Evolutionary conservation across 768 basidiomycete species (phyloP), one percentile per base, ranked within the genome.

Genomic region (Trametes cinnabarina): DNA sequence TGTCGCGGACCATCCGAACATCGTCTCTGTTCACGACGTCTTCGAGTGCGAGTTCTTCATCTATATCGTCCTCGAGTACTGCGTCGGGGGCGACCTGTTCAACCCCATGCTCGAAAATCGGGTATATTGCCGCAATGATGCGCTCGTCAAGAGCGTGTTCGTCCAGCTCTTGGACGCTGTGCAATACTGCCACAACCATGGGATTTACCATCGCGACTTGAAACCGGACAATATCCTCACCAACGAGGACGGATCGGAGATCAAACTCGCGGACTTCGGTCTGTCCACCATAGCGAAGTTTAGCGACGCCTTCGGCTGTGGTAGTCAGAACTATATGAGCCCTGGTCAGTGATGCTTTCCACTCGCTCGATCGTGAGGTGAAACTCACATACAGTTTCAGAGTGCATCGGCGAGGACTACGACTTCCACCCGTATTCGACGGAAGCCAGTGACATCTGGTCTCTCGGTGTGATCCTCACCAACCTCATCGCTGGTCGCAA

Each of bases 11-110:
- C 86, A 86, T 58, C 78, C 80, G 15, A 81, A 83, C 62, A 79
- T 97, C 68, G 79, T 94, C 53, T 84, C 86, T 4, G 75, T 94
- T 51, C 83, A 88, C 70, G 77, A 81, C 26, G 76, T 83, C 60
- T 76, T 92, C 68, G 79, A 81, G 60, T 86, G 89, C 61, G 78
- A 79, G 26, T 70, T 74, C 34, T 86, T 78, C 68, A 71, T 91
- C 66, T 94, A 87, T 73, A 79, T 94, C 63, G 80, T 88, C 28
- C 73, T 86, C 61, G 84, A 86, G 55, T 73, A 64, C 58, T 68
- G 70, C 63, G 47, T 55, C 11, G 69, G 68, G 35, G 82, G 82
- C 42, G 81, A 82, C 65, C 67, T 83, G 55, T 80, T 78, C 65
- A 76, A 51, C 68, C 71, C 74, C 17, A 76, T 80, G 73, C 77